phyloP scores from a whole-genome alignment of 306 rosid genomes.

The Argentina anserina region DNA sequence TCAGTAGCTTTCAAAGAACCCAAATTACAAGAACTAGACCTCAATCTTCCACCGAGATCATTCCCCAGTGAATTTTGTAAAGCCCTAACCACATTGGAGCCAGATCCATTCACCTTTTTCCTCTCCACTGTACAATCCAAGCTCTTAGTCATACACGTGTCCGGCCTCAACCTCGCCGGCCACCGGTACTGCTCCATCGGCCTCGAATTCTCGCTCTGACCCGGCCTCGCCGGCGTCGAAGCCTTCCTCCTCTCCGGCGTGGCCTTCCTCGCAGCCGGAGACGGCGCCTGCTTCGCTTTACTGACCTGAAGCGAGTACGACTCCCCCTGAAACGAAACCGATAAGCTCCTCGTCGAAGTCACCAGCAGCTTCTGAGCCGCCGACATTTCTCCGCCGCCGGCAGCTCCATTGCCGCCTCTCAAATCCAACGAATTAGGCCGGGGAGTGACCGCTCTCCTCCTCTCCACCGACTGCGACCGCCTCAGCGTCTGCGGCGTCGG shows the following conservation, averaged over 20 bases:
- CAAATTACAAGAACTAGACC: slow-evolving; percentile 21
- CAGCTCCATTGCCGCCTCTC: slow-evolving; percentile 27
- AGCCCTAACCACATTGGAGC: slow-evolving; percentile 51
- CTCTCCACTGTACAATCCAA: slow-evolving; percentile 47
- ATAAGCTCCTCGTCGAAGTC: slow-evolving; percentile 78
- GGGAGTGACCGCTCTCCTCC: slow-evolving; percentile 55
- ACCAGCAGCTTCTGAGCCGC: slow-evolving; percentile 70
- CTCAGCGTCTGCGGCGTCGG: slow-evolving; percentile 27
- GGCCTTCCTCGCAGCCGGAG: slow-evolving; percentile 53
- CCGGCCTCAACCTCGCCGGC: slow-evolving; percentile 50
- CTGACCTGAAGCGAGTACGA: slow-evolving; percentile 82
- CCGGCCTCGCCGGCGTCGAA: slow-evolving; percentile 40
- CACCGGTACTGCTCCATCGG: slow-evolving; percentile 65
- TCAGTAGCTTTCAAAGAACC: slow-evolving; percentile 24
- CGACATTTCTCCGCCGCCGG: slow-evolving; percentile 36
- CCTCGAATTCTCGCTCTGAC: slow-evolving; percentile 50
- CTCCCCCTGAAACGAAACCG: slow-evolving; percentile 92
- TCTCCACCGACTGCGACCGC: slow-evolving; percentile 62
- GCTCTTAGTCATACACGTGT: slow-evolving; percentile 53
- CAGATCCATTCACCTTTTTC: slow-evolving; percentile 41
- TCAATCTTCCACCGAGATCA: slow-evolving; percentile 32
- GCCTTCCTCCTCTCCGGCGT: slow-evolving; percentile 78
- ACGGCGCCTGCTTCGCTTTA: slow-evolving; percentile 54
- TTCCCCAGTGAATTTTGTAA: slow-evolving; percentile 52
- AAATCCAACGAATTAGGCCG: slow-evolving; percentile 40